Conservation (phyloP, 2,329 filamentous ascomycete genomes). For the Leptodontidium sp. region DNA sequence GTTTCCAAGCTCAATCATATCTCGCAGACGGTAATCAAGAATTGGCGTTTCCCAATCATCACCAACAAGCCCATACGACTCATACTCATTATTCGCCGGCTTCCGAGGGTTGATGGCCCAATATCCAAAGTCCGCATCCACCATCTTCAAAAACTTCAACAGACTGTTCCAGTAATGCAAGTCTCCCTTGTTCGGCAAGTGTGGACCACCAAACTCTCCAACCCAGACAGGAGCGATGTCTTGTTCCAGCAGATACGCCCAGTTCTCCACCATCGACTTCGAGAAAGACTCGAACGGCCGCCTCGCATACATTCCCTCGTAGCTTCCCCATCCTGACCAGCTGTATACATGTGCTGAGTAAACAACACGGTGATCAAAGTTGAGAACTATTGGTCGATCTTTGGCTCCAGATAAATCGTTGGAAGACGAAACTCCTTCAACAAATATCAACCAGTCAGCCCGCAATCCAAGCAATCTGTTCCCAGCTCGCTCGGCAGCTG, state of each 20-base stretch:
- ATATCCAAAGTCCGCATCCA: slow-evolving; percentile 73
- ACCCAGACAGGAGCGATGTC: slow-evolving; percentile 71
- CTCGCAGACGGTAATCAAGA: slow-evolving; percentile 68
- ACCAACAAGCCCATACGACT: slow-evolving; percentile 67
- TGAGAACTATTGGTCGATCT: slow-evolving; percentile 63
- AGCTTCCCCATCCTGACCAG: slow-evolving; percentile 75
- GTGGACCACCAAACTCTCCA: slow-evolving; percentile 70
- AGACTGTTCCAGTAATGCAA: slow-evolving; percentile 72
- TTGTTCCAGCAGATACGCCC: slow-evolving; percentile 68
- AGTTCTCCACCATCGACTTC: slow-evolving; percentile 68
- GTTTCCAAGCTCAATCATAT: slow-evolving; percentile 59
- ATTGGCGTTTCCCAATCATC: slow-evolving; percentile 72
- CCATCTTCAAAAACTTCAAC: slow-evolving; percentile 62
- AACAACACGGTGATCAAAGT: slow-evolving; percentile 63
- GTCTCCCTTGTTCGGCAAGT: slow-evolving; percentile 61
- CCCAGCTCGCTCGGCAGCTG: slow-evolving; percentile 68
- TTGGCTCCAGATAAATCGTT: slow-evolving; percentile 69
- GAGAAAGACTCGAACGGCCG: slow-evolving; percentile 69
- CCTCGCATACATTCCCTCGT: slow-evolving; percentile 66
- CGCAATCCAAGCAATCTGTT: slow-evolving; percentile 68
- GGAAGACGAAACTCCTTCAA: slow-evolving; percentile 72
- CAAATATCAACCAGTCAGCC: slow-evolving; percentile 70
- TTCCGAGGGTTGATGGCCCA: slow-evolving; percentile 76
- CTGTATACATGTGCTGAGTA: slow-evolving; percentile 75
- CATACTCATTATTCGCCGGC: slow-evolving; percentile 61